Conservation (phyloP, 2,329 filamentous ascomycete genomes). For the Aspergillus proliferans region DNA sequence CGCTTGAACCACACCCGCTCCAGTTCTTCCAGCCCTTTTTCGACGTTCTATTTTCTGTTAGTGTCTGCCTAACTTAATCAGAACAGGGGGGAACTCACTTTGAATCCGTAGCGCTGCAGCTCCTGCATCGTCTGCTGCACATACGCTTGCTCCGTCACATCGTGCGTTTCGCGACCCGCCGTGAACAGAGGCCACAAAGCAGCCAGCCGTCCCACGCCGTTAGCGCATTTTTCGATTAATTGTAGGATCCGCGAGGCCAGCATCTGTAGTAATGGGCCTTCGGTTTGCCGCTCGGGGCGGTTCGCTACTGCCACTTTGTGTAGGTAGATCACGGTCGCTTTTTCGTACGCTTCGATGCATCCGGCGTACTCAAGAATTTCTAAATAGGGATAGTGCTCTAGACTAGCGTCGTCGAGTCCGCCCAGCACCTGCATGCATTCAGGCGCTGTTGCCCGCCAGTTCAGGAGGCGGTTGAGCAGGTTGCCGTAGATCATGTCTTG, state of each 20-base stretch:
- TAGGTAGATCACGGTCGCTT: slow-evolving; percentile 30
- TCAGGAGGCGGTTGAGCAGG: slow-evolving; percentile 20
- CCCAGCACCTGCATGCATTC: slow-evolving; percentile 21
- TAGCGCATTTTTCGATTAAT: slow-evolving; percentile 25
- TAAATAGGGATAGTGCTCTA: slow-evolving; percentile 21
- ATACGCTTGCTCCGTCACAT: slow-evolving; percentile 22
- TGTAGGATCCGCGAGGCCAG: slow-evolving; percentile 25
- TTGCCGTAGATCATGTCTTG: slow-evolving; percentile 26
- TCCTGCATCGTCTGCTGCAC: slow-evolving; percentile 26
- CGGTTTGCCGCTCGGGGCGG: slow-evolving; percentile 20
- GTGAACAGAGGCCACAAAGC: slow-evolving; percentile 30
- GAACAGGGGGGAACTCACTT: slow-evolving; percentile 16
- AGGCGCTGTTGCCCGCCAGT: slow-evolving; percentile 26
- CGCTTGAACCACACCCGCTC: slow-evolving; percentile 28
- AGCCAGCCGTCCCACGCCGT: slow-evolving; percentile 28
- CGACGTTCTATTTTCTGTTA: slow-evolving; percentile 18
- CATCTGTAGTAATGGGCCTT: slow-evolving; percentile 21
- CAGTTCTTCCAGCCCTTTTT: slow-evolving; percentile 23
- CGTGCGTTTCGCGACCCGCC: slow-evolving; percentile 26
- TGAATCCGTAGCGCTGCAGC: slow-evolving; percentile 24
- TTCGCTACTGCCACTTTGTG: slow-evolving; percentile 27
- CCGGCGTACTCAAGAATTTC: slow-evolving; percentile 30
- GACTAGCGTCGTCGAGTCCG: slow-evolving; percentile 22
- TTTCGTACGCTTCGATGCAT: slow-evolving; percentile 33
- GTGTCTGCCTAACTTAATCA: background rate